These are phyloP conservation scores for Pulveroboletus sp. DNA, from an alignment of 768 basidiomycete species.

Conservation along the genomic window DNA sequence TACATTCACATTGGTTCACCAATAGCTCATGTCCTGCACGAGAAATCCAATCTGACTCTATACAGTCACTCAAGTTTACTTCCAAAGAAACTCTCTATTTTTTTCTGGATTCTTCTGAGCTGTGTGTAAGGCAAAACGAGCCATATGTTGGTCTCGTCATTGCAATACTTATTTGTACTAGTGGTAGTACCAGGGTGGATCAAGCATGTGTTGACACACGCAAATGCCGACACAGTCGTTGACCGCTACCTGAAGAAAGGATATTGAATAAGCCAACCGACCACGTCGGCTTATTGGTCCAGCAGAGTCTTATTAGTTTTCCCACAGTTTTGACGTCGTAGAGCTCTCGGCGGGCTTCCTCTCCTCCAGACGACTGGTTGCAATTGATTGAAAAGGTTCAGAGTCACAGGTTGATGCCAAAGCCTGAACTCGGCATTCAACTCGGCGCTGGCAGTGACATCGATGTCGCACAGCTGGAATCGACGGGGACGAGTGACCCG, in stretches of 20 bases:
- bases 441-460: slow-evolving; percentile 47
- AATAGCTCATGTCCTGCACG: too few relatives aligned
- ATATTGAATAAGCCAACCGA: slow-evolving; percentile 6
- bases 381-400: slow-evolving; percentile 38
- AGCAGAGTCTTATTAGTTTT: background rate
- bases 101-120: too few relatives aligned
- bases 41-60: too few relatives aligned
- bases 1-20: too few relatives aligned
- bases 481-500: slow-evolving; percentile 31
- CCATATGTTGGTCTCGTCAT: too few relatives aligned
- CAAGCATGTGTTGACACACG: slow-evolving; percentile 12
- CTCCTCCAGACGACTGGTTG: slow-evolving; percentile 43
- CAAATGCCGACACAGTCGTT: slow-evolving; percentile 1
- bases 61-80: too few relatives aligned
- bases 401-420: slow-evolving; percentile 39
- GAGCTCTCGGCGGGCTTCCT: slow-evolving; percentile 45
- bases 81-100: too few relatives aligned
- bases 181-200: slow-evolving; percentile 14
- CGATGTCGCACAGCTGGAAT: slow-evolving; percentile 35
- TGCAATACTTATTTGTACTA: too few relatives aligned
- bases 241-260: slow-evolving; percentile 15
- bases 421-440: slow-evolving; percentile 46
- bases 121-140: too few relatives aligned
- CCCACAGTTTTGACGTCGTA: slow-evolving; percentile 40
- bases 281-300: too few relatives aligned